These are phyloP conservation scores for Blastocystis sp. DNA, from an alignment of 352 stramenopile genomes.

Conservation along the genomic window DNA sequence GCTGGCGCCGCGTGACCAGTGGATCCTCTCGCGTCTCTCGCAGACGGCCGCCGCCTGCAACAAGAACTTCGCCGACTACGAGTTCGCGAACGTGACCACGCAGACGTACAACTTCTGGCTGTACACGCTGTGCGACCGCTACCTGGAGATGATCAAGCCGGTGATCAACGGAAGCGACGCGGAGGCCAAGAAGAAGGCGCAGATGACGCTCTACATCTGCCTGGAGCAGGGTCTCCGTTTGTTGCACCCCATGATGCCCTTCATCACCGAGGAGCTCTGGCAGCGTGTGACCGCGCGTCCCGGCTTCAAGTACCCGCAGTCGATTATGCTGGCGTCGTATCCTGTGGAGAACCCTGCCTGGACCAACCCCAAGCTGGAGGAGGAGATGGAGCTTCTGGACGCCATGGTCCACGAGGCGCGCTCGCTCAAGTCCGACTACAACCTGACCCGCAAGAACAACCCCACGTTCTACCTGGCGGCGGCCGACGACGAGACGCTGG, in stretches of 20 bases:
- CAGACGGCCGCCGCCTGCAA: slow-evolving; percentile 65
- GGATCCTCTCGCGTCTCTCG: slow-evolving; percentile 74
- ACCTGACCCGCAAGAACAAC: slow-evolving; percentile 68
- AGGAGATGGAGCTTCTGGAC: slow-evolving; percentile 80
- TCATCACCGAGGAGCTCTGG: slow-evolving; percentile 98
- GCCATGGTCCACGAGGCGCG: slow-evolving; percentile 81
- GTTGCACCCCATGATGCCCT: slow-evolving; percentile 96
- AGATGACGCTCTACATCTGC: slow-evolving; percentile 68
- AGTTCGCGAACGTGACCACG: slow-evolving; percentile 86
- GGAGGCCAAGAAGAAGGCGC: slow-evolving; percentile 64
- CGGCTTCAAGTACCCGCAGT: slow-evolving; percentile 63
- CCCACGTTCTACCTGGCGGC: slow-evolving; percentile 78
- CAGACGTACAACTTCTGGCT: slow-evolving; percentile 92
- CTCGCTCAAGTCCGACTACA: slow-evolving; percentile 76
- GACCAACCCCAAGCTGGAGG: slow-evolving; percentile 74
- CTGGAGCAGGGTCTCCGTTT: slow-evolving; percentile 86
- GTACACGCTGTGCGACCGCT: slow-evolving; percentile 95
- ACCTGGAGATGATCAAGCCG: slow-evolving; percentile 97
- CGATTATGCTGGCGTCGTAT: slow-evolving; percentile 77
- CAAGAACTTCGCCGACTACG: slow-evolving; percentile 77
- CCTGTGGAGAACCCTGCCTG: slow-evolving; percentile 70
- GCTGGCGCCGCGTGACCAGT: slow-evolving; percentile 69
- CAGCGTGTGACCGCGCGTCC: slow-evolving; percentile 70
- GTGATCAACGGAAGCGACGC: slow-evolving; percentile 77
- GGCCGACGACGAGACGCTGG: slow-evolving; percentile 67